Base-by-base conservation (phyloP, 1,139 yeast genomes). In the Hansenula anomala region DNA sequence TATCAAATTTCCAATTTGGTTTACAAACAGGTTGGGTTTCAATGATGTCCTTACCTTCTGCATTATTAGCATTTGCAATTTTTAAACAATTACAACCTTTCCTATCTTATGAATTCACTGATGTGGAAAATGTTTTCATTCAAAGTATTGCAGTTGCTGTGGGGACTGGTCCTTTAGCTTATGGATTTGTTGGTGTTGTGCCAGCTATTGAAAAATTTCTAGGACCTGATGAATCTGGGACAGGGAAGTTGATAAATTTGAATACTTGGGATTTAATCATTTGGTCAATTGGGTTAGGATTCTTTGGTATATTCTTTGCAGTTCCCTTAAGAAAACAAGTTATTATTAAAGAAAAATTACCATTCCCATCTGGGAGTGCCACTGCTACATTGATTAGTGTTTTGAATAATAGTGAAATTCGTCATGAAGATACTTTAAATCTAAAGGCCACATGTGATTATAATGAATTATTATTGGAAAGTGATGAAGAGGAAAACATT, bases 11-110 rank as follows among this genome's bases (percentile, higher is more conserved):
- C 65, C 97, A 90, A 57, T 92, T 92, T 60, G 98, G 98, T 1
- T 68, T 92, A 23, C 98, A 92, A 56, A 90, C 97, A 0, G 98
- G 98, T 2, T 92, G 98, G 98, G 97, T 92, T 2, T 88, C 96
- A 9, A 92, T 92, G 98, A 92, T 92, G 98, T 85, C 96, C n/a
- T 67, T 92, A 40, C 97, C 98, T 0, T 84, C 96, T 7, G 96
- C 97, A 0, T 63, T 92, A 37, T 62, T 92, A 18, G 97, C 95
- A 1, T 90, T 79, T 61, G 86, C 96, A 0, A 66, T 84, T 19
- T 92, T 90, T 64, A 82, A 78, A 49, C 52, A 66, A 0, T 50
- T 75, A 4, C 69, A 76, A 38, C 45, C 61, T 33, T 48, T 72
- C 67, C 30, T 75, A 54, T 51, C 66, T 59, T 40, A 45, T 47